Evolutionary conservation across 148 eudicot genomes (phyloP), one percentile per base, ranked within the genome.

Genomic region (Heliamphora exappendiculata): DNA sequence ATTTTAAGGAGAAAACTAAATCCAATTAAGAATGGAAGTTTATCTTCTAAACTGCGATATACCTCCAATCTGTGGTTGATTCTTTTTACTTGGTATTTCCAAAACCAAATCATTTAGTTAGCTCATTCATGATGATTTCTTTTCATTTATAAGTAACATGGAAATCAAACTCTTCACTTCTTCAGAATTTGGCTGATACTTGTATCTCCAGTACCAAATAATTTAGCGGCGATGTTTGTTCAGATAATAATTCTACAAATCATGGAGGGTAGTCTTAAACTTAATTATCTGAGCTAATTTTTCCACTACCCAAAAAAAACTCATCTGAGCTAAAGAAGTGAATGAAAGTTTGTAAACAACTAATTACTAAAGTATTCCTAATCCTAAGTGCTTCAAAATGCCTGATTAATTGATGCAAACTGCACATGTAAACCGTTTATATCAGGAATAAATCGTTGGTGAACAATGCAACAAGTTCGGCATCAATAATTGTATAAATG

Each of bases 261-360:
- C 55, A 45, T 7, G 22, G 24, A 19, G 19, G 36, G 26, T 69
- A 34, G 72, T 69, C 34, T 3, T 11, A 31, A 0, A n/a, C 42
- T n/a, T 67, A n/a, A n/a, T n/a, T n/a, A n/a, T n/a, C n/a, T n/a
- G n/a, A n/a, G n/a, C n/a, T n/a, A n/a, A n/a, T n/a, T n/a, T n/a
- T n/a, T n/a, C n/a, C n/a, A n/a, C n/a, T n/a, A n/a, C n/a, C n/a
- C n/a, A n/a, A n/a, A n/a, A n/a, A n/a, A n/a, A n/a, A n/a, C n/a
- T n/a, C n/a, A 42, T 41, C 49, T 42, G 72, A 6, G n/a, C 19
- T 53, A 68, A 67, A 68, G 72, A 68, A 68, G 44, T 68, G 72
- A 24, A 68, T 24, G 20, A 14, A 58, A 69, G 53, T 69, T 31
- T 13, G 54, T 69, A 2, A 24, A 42, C 33, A 42, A 45, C 11